A percentile compares a stretch with the other conserved stretches of the same genome.
Conservation (phyloP, 1,284 basidiomycete genomes). For the Ustilago cynodontis region DNA sequence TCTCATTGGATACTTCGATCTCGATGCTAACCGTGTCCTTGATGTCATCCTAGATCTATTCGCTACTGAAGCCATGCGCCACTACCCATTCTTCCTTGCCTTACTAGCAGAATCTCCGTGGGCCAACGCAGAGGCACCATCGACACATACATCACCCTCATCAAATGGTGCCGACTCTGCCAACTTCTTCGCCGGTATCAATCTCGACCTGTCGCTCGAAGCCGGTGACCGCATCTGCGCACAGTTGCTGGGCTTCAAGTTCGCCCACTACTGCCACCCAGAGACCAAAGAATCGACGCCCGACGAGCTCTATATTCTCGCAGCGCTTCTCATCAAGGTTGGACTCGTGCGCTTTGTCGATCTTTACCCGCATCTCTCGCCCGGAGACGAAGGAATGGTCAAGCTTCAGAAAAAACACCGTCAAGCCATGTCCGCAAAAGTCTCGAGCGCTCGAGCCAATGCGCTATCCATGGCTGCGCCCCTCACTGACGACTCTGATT, state of each 20-base stretch:
- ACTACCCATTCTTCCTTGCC: conserved; percentile 91
- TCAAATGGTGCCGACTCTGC: neutral
- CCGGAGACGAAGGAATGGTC: conserved; percentile 57
- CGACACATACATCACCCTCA: conserved; percentile 10
- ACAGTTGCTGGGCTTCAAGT: conserved; percentile 96
- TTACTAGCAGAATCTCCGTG: conserved; percentile 87
- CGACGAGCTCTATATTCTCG: conserved; percentile 81
- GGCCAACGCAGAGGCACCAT: conserved; percentile 69
- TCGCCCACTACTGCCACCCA: conserved; percentile 81
- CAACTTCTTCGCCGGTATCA: conserved; percentile 21
- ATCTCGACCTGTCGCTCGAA: conserved; percentile 61
- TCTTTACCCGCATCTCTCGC: conserved; percentile 82
- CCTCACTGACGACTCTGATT: conserved; percentile 74
- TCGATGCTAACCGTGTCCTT: conserved; percentile 92
- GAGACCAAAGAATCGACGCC: conserved; percentile 74
- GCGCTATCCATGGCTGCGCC: conserved; percentile 88
- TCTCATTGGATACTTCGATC: conserved; percentile 82
- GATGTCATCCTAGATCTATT: conserved; percentile 94
- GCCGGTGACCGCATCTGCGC: conserved; percentile 76
- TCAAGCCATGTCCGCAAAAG: conserved; percentile 75
- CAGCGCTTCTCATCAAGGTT: conserved; percentile 89
- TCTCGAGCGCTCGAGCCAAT: conserved; percentile 78
- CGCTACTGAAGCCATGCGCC: conserved; percentile 81
- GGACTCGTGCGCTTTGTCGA: conserved; percentile 87
- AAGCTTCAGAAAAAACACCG: conserved; percentile 78